Conservation (phyloP, 2,329 filamentous ascomycete species). For the Penicillium brevicompactum region DNA sequence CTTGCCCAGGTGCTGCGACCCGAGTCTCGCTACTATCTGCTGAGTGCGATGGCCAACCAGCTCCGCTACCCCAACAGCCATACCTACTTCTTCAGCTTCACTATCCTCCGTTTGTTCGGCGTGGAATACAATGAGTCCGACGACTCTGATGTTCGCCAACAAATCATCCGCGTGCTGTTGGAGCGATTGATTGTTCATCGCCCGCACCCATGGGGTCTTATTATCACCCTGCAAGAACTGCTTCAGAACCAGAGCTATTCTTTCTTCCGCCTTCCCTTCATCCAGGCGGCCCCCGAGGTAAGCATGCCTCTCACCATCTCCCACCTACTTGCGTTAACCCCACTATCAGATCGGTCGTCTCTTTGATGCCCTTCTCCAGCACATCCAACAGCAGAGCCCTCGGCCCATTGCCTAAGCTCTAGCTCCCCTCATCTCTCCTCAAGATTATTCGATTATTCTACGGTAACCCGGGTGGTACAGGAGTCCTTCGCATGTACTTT, state of each 20-base stretch:
- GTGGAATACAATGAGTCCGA: slow-evolving; percentile 69
- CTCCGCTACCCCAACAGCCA: slow-evolving; percentile 85
- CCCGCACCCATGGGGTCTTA: slow-evolving; percentile 93
- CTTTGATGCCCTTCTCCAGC: slow-evolving; percentile 48
- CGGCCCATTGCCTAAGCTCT: slow-evolving; percentile 35
- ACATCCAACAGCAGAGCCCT: slow-evolving; percentile 53
- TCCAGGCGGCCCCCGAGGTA: slow-evolving; percentile 88
- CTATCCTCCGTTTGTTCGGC: slow-evolving; percentile 81
- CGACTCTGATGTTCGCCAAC: slow-evolving; percentile 80
- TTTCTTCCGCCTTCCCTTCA: slow-evolving; percentile 91
- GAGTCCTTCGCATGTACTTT: slow-evolving; percentile 21
- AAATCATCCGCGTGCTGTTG: slow-evolving; percentile 83
- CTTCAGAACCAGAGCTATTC: slow-evolving; percentile 87
- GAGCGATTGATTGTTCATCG: slow-evolving; percentile 87
- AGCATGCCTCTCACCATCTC: slow-evolving; percentile 17
- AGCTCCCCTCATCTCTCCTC: slow-evolving; percentile 10
- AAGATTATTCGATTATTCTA: slow-evolving; percentile 6
- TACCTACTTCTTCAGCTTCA: slow-evolving; percentile 90
- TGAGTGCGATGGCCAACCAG: slow-evolving; percentile 86
- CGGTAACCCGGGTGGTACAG: slow-evolving; percentile 12
- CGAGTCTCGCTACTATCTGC: slow-evolving; percentile 80
- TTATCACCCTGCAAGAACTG: slow-evolving; percentile 84
- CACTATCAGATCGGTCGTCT: slow-evolving; percentile 45
- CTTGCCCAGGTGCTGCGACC: slow-evolving; percentile 74
- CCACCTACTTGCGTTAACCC: slow-evolving; percentile 2